Conservation (phyloP, 148 eudicot genomes). For the Amaranthus palmeri region DNA sequence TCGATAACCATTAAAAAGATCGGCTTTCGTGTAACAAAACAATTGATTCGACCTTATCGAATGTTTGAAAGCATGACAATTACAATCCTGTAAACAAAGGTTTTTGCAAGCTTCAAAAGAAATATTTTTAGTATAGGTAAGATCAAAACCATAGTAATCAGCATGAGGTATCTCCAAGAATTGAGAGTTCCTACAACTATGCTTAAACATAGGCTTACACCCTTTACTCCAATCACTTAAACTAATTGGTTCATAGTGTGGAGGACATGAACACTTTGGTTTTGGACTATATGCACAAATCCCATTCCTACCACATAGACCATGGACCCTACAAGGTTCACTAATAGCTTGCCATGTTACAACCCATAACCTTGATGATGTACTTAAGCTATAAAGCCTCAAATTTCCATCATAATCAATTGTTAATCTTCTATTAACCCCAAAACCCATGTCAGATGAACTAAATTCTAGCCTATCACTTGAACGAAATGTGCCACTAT, state of each 20-base stretch:
- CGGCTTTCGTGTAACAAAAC: slow-evolving; percentile 34
- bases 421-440: slow-evolving; percentile 40
- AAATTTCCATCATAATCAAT: slow-evolving; percentile 57
- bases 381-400: slow-evolving; percentile 48
- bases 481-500: slow-evolving; percentile 32
- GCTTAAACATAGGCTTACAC: slow-evolving; percentile 44
- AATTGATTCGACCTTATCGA: slow-evolving; percentile 27
- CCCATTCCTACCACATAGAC: slow-evolving; percentile 54
- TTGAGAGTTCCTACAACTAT: slow-evolving; percentile 24
- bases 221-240: slow-evolving; percentile 47
- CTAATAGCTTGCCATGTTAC: slow-evolving; percentile 43
- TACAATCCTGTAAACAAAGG: slow-evolving; percentile 28
- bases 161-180: slow-evolving; percentile 42
- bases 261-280: slow-evolving; percentile 48
- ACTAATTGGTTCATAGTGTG: slow-evolving; percentile 32
- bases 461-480: slow-evolving; percentile 37
- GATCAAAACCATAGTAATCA: slow-evolving; percentile 56
- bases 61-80: slow-evolving; percentile 44
- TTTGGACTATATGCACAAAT: slow-evolving; percentile 43
- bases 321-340: slow-evolving; percentile 39
- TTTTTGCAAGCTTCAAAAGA: too few species aligned
- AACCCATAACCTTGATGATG: slow-evolving; percentile 34
- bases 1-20: slow-evolving; percentile 42
- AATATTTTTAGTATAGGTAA: neutral
- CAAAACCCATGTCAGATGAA: slow-evolving; percentile 40